Evolutionary conservation across 192 early-diverging fungal species (phyloP), one percentile per base, ranked within the genome.

Genomic region (Backusella australiensis): DNA sequence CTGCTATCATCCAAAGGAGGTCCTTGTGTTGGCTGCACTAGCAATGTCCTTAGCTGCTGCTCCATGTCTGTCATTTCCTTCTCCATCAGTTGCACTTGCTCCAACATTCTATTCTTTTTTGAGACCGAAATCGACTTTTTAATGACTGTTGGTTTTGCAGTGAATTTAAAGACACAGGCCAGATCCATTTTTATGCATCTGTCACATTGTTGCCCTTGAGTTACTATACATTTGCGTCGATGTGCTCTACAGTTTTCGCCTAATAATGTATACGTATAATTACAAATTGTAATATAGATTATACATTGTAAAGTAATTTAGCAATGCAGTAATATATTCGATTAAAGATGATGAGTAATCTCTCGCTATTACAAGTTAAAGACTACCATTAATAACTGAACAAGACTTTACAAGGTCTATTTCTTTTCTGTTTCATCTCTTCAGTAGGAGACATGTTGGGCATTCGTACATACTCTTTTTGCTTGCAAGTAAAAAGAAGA

Each of bases 221-320:
- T 15, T 17, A 66, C 69, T 36, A 66, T 71, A 41, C 76, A 77
- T 71, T 77, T 77, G 17, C 76, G 35, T 0, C 76, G 69, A 63
- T 77, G 76, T 14, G 69, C 76, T 63, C 76, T 35, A 49, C 76
- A 77, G 34, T 77, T 71, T 32, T 77, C 76, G 29, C 76, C 76
- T 77, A 49, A 21, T 17, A 63, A 29, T 23, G 3, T 63, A 29
- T 14, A 63, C 26, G n/a, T 49, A 49, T 63, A 63, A 63, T 63
- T 63, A 26, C 26, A 63, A 29, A 0, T 59, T 23, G 21, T 59
- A 59, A 59, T 59, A 59, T 59, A 21, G 9, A 11, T 8, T 26
- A 59, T 26, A 59, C 23, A 59, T 59, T 63, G 32, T 17, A 5
- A 23, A 12, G 19, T 17, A 34, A 53, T 42, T 29, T 29, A 41